Evolutionary conservation across 1,284 basidiomycete species (phyloP).

Genomic region (Leccinum brunneo-olivaceum): DNA sequence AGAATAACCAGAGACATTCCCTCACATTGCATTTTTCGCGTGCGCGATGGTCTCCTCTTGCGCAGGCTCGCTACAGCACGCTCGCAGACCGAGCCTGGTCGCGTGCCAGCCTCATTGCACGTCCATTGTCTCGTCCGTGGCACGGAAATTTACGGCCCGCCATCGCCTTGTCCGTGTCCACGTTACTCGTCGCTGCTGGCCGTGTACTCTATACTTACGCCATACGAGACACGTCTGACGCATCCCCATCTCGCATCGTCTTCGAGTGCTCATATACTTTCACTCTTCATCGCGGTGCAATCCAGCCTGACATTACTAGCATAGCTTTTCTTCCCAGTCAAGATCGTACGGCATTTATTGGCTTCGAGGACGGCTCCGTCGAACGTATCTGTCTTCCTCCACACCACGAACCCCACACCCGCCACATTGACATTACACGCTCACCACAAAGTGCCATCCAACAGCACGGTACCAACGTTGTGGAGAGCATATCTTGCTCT

Average conservation of each 20-base stretch:
- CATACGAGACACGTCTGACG: conserved; percentile 42
- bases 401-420: conserved; percentile 1
- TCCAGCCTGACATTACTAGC: conserved; percentile 47
- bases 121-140: conserved; percentile 65
- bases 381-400: conserved; percentile 40
- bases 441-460: conserved; percentile 22
- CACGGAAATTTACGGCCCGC: conserved; percentile 48
- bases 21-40: conserved; percentile 44
- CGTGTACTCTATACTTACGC: conserved; percentile 51
- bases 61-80: conserved; percentile 46
- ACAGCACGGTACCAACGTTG: conserved; percentile 37
- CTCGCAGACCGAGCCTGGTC: conserved; percentile 54
- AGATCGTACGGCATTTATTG: conserved; percentile 49
- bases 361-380: conserved; percentile 54
- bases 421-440: conserved; percentile 17
- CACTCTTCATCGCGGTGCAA: conserved; percentile 16
- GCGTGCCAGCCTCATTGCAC: conserved; percentile 47
- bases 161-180: conserved; percentile 50
- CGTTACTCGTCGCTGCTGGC: conserved; percentile 60
- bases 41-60: conserved; percentile 39
- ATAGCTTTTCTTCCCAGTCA: conserved; percentile 42
- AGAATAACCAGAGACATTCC: conserved; percentile 45
- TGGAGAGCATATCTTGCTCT: conserved; percentile 50
- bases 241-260: conserved; percentile 20
- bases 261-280: conserved; percentile 48